phyloP scores from a whole-genome alignment of 1,139 yeast genomes.

The Geotrichum europaeum region DNA sequence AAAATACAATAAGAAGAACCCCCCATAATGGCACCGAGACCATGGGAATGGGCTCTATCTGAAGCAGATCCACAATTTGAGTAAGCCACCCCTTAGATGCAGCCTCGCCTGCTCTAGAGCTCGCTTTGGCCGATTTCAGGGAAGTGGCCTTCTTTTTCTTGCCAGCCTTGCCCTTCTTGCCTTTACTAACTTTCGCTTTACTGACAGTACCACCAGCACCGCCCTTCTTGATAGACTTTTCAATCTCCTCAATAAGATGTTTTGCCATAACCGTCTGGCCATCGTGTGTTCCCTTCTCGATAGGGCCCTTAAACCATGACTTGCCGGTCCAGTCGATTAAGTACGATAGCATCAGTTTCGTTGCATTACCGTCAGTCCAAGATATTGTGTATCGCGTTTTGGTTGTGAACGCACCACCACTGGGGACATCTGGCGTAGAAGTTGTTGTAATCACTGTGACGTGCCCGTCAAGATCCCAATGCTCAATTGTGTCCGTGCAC shows the following conservation, averaged over 20 bases:
- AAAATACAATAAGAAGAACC: constrained; percentile 18
- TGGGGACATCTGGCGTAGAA: constrained; percentile 90
- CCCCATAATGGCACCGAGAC: constrained; percentile 24
- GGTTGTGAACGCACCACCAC: constrained; percentile 76
- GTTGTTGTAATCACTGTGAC: constrained; percentile 63
- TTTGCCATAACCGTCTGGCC: constrained; percentile 77
- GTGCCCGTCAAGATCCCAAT: constrained; percentile 52
- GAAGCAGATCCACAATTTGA: constrained; percentile 9
- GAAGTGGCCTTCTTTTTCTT: constrained; percentile 2
- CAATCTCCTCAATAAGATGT: constrained; percentile 53
- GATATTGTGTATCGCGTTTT: constrained; percentile 57
- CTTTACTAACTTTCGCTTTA: constrained; percentile 23
- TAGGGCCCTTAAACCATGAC: constrained; percentile 84
- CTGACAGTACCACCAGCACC: constrained; percentile 26
- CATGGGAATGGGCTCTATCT: constrained; percentile 17
- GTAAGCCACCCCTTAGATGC: not conserved
- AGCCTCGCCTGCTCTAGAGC: not conserved
- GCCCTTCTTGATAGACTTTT: constrained; percentile 39
- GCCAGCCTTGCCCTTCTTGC: constrained; percentile 12
- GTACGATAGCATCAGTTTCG: constrained; percentile 60
- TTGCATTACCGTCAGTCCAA: constrained; percentile 72
- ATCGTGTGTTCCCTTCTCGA: constrained; percentile 86
- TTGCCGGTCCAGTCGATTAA: constrained; percentile 87
- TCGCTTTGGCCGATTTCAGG: not conserved
- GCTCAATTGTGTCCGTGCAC: constrained; percentile 64